Evolutionary conservation across 129 eudicot species (phyloP).

Genomic region (Chrysanthemum seticuspe): DNA sequence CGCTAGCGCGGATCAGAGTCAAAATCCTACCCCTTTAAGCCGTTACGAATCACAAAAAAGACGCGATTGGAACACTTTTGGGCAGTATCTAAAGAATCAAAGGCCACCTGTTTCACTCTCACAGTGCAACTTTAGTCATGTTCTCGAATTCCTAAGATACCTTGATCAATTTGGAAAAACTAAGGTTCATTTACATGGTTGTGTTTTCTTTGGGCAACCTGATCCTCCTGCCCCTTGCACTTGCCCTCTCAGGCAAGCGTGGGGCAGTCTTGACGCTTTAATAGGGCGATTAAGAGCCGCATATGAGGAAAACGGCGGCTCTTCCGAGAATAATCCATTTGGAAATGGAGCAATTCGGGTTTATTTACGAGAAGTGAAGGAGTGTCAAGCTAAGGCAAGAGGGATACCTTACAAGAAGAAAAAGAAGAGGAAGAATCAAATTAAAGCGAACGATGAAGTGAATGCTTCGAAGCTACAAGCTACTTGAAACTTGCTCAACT

Average conservation of each 20-base stretch:
- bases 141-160: constrained; percentile 74
- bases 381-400: constrained; percentile 78
- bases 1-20: constrained; percentile 26
- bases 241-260: constrained; percentile 86
- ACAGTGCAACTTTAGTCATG: constrained; percentile 63
- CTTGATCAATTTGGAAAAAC: constrained; percentile 90
- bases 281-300: constrained; percentile 90
- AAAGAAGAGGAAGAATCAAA: constrained; percentile 59
- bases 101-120: constrained; percentile 61
- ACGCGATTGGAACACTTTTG: constrained; percentile 88
- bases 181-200: constrained; percentile 75
- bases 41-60: constrained; percentile 85
- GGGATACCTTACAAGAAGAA: constrained; percentile 79
- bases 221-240: constrained; percentile 93
- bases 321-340: constrained; percentile 72
- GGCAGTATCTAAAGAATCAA: constrained; percentile 76
- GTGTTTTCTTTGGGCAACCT: constrained; percentile 83
- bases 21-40: constrained; percentile 52
- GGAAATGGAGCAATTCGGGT: constrained; percentile 75
- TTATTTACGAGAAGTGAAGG: constrained; percentile 69
- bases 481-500: constrained; percentile 29
- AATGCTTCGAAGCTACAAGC: constrained; percentile 39
- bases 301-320: constrained; percentile 78
- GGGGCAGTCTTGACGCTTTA: constrained; percentile 88
- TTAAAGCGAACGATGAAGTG: constrained; percentile 33